Evolutionary conservation across 495 filamentous ascomycete genomes (phyloP), one percentile per base, ranked within the genome.

Genomic region (Penicillium paradoxum): DNA sequence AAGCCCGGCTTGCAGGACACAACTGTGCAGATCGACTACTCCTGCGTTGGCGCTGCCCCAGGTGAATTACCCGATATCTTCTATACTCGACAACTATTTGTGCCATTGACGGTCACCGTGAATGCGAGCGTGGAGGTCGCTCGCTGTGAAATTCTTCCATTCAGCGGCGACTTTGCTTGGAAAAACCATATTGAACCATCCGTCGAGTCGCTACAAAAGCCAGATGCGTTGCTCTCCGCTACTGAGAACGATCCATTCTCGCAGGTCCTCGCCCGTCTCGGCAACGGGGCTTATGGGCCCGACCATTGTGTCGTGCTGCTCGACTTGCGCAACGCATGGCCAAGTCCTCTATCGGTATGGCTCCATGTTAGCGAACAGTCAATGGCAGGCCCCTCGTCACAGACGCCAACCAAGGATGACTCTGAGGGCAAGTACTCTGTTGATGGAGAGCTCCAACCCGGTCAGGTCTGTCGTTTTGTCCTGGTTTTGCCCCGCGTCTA

Each of bases 241-340:
- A 49, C 54, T 11, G 65, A 67, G 15, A 49, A 62, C 24, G 62
- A 71, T 47, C 62, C 65, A 14, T 73, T 75, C 38, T 71, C 72
- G 14, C 56, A 72, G 8, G 61, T 75, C 13, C 60, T 78, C n/a
- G 60, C 68, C 34, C 71, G 69, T 21, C 66, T 77, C 32, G 72
- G 66, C 5, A 70, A 61, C 18, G 66, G 68, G 6, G 55, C 63
- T 10, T 70, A 73, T 50, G 67, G 75, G 11, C 78, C 83, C 43
- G 79, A 89, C 22, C 83, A 92, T 62, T 95, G 89, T 62, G 74
- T 96, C 36, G 71, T 95, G 14, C 61, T 95, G 6, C 69, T 97
- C 15, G 92, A 97, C 64, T 76, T 96, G 27, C 83, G 89, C 37
- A 97, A 97, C 60, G 81, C 84, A 19, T 96, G 90, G 90, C 87